Conservation (phyloP, 2,329 filamentous ascomycete genomes). For the Orbilia ellipsospora region DNA sequence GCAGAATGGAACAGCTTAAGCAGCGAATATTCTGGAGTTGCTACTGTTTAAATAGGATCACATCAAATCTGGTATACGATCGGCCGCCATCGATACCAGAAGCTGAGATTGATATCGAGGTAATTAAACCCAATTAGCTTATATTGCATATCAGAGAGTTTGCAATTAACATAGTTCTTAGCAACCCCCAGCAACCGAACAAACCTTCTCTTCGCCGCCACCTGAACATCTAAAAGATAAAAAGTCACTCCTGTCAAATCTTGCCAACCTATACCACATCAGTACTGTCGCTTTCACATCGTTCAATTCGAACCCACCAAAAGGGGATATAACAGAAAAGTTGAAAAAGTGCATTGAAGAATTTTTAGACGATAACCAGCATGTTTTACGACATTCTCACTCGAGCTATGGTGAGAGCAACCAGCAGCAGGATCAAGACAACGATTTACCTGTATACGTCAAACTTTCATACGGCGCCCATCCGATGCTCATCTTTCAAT, state of each 20-base stretch:
- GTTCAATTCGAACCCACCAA: conserved; percentile 33
- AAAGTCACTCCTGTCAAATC: conserved; percentile 20
- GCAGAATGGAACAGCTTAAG: conserved; percentile 5
- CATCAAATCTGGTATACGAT: conserved; percentile 40
- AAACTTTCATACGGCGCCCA: conserved; percentile 25
- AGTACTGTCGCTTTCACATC: conserved; percentile 45
- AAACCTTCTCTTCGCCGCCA: conserved; percentile 5
- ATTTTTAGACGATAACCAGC: conserved; percentile 12
- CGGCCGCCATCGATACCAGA: conserved; percentile 51
- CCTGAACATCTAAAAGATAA: not conserved
- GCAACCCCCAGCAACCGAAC: conserved; percentile 15
- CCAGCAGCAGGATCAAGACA: not conserved
- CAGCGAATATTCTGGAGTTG: conserved; percentile 36
- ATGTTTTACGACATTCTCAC: not conserved
- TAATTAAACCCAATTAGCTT: not conserved
- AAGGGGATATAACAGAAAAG: conserved; percentile 11
- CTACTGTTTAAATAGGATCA: conserved; percentile 47
- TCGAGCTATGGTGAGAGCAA: not conserved
- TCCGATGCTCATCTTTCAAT: conserved; percentile 42
- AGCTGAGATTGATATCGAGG: conserved; percentile 41
- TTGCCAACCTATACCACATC: conserved; percentile 20
- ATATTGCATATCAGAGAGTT: no score
- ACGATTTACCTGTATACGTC: conserved; percentile 16
- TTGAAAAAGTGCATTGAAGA: conserved; percentile 14
- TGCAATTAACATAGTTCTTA: not conserved